Evolutionary conservation across 352 stramenopile species (phyloP).

Genomic region (Pythium graminicola): DNA sequence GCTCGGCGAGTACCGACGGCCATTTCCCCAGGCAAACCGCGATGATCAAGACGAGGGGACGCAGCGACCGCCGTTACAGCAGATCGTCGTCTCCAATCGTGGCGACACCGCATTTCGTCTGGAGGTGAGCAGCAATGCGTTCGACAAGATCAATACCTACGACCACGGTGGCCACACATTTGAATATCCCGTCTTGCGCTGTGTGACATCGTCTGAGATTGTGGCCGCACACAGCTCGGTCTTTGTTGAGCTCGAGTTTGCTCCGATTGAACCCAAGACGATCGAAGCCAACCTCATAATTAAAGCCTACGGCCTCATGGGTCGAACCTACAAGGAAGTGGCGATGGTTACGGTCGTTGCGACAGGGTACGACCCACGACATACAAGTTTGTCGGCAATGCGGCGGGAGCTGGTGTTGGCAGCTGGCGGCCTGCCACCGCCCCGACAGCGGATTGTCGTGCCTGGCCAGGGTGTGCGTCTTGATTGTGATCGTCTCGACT

Average conservation of each 20-base stretch:
- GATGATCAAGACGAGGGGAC: neutral
- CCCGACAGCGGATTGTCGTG: slow-evolving; percentile 27
- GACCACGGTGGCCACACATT: slow-evolving; percentile 15
- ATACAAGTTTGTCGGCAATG: slow-evolving; percentile 33
- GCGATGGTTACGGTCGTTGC: slow-evolving; percentile 56
- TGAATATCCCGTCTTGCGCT: slow-evolving; percentile 47
- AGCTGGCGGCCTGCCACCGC: slow-evolving; percentile 14
- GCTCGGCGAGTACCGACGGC: slow-evolving; percentile 50
- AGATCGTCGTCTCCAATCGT: slow-evolving; percentile 71
- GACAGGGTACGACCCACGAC: slow-evolving; percentile 44
- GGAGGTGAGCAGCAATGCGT: slow-evolving; percentile 50
- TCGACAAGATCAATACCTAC: slow-evolving; percentile 44
- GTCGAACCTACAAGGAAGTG: slow-evolving; percentile 53
- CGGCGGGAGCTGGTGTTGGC: slow-evolving; percentile 23
- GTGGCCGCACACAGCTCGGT: slow-evolving; percentile 52
- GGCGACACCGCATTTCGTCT: slow-evolving; percentile 63
- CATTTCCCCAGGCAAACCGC: slow-evolving; percentile 6
- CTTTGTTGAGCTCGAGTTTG: slow-evolving; percentile 73
- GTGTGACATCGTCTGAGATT: slow-evolving; percentile 44
- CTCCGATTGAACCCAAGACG: slow-evolving; percentile 50
- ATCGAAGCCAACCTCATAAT: slow-evolving; percentile 51
- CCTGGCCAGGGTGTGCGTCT: slow-evolving; percentile 42
- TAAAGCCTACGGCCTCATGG: slow-evolving; percentile 67
- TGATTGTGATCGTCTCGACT: slow-evolving; percentile 45
- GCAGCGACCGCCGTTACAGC: slow-evolving; percentile 44